Conservation (phyloP, 2,329 filamentous ascomycete species). For the Epichloe typhina region DNA sequence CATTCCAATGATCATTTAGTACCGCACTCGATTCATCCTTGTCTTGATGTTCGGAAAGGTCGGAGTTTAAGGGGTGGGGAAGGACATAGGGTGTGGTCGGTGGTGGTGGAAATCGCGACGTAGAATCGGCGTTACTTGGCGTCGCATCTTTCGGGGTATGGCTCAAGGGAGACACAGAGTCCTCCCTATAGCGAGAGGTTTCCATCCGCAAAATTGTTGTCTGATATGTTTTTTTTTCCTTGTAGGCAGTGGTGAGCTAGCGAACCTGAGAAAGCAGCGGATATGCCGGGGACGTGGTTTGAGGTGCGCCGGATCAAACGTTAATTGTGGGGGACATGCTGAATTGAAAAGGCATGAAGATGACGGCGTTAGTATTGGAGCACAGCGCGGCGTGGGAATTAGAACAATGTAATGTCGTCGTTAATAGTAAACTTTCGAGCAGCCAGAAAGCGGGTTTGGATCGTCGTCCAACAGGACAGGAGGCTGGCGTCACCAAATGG, state of each 20-base stretch:
- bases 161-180: conserved; percentile 10
- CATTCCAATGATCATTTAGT: conserved; percentile 10
- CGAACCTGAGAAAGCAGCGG: background rate
- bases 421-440: background rate
- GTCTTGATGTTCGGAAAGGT: background rate
- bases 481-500: background rate
- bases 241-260: background rate
- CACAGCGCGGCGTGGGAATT: background rate
- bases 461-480: background rate
- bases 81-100: conserved; percentile 5
- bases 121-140: conserved; percentile 4
- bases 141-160: conserved; percentile 7
- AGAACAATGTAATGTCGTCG: background rate
- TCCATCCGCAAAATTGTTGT: background rate
- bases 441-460: background rate
- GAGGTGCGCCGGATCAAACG: background rate
- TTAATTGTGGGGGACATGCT: background rate
- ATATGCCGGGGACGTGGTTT: background rate
- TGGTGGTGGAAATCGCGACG: conserved; percentile 4
- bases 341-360: background rate
- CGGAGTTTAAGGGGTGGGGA: conserved; percentile 3
- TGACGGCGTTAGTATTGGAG: background rate
- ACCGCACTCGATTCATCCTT: background rate
- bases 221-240: too few species aligned
- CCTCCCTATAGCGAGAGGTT: conserved; percentile 2